phyloP scores from a whole-genome alignment of 305 asterid species.

The Lippia alba region DNA sequence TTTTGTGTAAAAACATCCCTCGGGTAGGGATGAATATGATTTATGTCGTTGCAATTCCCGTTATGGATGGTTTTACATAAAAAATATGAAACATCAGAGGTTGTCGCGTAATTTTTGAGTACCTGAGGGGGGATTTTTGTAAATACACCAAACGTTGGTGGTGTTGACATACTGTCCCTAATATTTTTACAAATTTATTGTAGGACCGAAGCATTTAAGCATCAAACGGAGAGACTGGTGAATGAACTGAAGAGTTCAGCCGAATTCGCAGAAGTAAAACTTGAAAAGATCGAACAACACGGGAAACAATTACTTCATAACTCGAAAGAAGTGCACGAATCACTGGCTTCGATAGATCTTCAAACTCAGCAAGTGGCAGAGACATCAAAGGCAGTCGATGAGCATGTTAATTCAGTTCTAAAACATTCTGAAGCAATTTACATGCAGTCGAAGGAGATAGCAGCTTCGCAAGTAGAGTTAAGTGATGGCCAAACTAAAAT shows the following conservation, averaged over 20 bases:
- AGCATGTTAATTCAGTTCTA: slow-evolving; percentile 53
- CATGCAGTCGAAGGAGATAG: slow-evolving; percentile 72
- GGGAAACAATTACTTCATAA: slow-evolving; percentile 57
- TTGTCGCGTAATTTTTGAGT: neutral
- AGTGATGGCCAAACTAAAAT: slow-evolving; percentile 62
- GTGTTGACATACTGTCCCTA: neutral
- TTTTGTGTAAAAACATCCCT: too few species aligned
- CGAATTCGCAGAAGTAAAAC: slow-evolving; percentile 64
- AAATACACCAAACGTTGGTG: too few species aligned
- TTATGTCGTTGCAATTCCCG: too few species aligned
- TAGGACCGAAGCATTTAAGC: slow-evolving; percentile 76
- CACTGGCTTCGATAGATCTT: slow-evolving; percentile 57
- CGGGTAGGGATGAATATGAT: too few species aligned
- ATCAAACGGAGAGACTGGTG: slow-evolving; percentile 77
- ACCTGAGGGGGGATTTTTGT: neutral
- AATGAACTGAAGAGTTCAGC: slow-evolving; percentile 69
- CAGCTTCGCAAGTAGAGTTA: slow-evolving; percentile 68
- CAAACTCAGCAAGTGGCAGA: slow-evolving; percentile 59
- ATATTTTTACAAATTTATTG: neutral
- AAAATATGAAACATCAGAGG: too few species aligned
- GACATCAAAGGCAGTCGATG: slow-evolving; percentile 62
- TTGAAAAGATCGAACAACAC: slow-evolving; percentile 51
- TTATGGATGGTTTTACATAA: too few species aligned
- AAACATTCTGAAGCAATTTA: slow-evolving; percentile 59
- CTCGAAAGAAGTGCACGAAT: slow-evolving; percentile 56